Evolutionary conservation across 805 yeast genomes (phyloP).

Genomic region (Lachancea mirantina): DNA sequence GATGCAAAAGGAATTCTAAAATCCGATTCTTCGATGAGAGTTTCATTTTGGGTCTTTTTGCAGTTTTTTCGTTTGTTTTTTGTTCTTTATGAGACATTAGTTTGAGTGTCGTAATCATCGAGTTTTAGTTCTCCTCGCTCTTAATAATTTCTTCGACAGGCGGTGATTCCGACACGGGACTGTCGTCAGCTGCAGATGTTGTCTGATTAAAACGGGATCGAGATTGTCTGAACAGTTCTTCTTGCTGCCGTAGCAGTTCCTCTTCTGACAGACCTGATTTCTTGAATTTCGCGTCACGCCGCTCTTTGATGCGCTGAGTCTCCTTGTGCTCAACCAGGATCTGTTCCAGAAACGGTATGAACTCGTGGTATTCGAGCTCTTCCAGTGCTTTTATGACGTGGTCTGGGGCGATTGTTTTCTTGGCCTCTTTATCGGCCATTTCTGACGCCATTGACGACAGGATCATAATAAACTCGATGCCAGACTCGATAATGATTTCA

Average conservation of each 20-base stretch:
- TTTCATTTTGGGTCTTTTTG: too few relatives aligned
- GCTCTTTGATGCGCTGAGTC: constrained; percentile 78
- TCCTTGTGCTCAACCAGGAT: constrained; percentile 84
- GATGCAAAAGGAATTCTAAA: too few relatives aligned
- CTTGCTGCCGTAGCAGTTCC: constrained; percentile 86
- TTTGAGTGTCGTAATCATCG: too few relatives aligned
- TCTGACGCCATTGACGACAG: constrained; percentile 90
- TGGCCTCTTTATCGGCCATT: constrained; percentile 91
- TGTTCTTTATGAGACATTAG: too few relatives aligned
- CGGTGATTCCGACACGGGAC: constrained; percentile 4
- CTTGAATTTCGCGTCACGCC: constrained; percentile 86
- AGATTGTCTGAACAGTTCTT: constrained; percentile 77
- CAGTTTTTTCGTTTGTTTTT: too few relatives aligned
- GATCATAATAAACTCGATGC: constrained; percentile 93
- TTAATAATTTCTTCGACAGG: too few relatives aligned
- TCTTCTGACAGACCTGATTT: constrained; percentile 89
- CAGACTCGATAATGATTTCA: constrained; percentile 91
- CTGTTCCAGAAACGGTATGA: constrained; percentile 72
- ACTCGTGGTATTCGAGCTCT: constrained; percentile 80
- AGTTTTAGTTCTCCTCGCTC: too few relatives aligned
- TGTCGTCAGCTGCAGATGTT: constrained; percentile 1
- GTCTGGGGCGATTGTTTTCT: constrained; percentile 94
- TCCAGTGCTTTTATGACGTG: constrained; percentile 86
- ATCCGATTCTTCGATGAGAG: too few relatives aligned
- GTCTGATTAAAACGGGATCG: constrained; percentile 51